Base-by-base conservation (phyloP, 2,329 filamentous ascomycete genomes). In the Zelopaecilomyces penicillatus region DNA sequence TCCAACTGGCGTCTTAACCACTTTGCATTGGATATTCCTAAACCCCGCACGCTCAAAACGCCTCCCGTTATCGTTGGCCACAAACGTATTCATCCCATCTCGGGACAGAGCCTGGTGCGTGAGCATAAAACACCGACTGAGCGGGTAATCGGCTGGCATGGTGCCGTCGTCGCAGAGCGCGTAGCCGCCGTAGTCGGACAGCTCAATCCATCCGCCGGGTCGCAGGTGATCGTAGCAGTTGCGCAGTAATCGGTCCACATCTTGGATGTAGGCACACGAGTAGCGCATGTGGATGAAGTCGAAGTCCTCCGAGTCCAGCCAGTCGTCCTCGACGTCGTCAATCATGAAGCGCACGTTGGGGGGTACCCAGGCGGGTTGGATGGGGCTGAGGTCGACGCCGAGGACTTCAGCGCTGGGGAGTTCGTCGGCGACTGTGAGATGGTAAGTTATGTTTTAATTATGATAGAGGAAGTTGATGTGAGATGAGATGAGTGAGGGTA, bases 171-270 rank as follows among this genome's bases (percentile, higher is more conserved):
- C 65, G 48, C 61, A 66, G 29, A 55, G 54, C 10, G 65, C 54
- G 19, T 49, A 52, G 35, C 55, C 56, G 41, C 63, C 58, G 30
- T 65, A 53, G 33, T 70, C 67, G 34, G 66, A 61, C 11, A 68
- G 56, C 52, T 73, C 68, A 27, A 72, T 55, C 61, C 67, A 69
- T 38, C 68, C 69, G 36, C 70, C 69, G 2, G 70, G 69, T 30
- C 59, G 57, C 1, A 69, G 52, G 43, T 64, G 52, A 29, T 49
- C 37, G 29, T 52, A 54, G 33, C 46, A 47, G 32, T 54, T 50
- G 6, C 28, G 37, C 9, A 54, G 37, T 3, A 54, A 48, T 29
- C 45, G 43, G 36, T 48, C 12, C 7, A 53, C 43, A 26, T 55
- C 46, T 26, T 49, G 47, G 8, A 56, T 31, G 30, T 30, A 54